Base-by-base conservation (phyloP, 2,329 filamentous ascomycete species). In the Exserohilum rostratum region DNA sequence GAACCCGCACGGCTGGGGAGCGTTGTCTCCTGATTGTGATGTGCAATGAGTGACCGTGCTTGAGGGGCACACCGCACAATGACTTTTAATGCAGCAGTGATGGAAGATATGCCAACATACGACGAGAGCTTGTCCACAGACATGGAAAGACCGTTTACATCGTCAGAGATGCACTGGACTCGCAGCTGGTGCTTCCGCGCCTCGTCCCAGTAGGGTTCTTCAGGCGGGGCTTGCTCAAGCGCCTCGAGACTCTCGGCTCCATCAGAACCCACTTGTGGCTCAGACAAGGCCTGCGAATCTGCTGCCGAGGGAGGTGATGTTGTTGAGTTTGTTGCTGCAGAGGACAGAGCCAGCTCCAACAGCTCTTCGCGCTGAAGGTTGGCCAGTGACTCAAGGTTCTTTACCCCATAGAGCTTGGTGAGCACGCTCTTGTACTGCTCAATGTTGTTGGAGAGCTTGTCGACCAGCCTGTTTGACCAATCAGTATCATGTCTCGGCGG, bases 81-180 rank as follows among this genome's bases (percentile, higher is more conserved):
- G 42, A 90, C 88, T 76, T 89, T 85, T 31, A 91, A 79, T 1
- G 88, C 88, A 1, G 88, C 88, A 66, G 89, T 89, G 67, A 91
- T 88, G 5, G 88, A 91, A 0, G 89, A 91, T 13, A 89, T 87
- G 1, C 88, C 88, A 3, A 91, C 78, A 65, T 91, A 91, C 2
- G 88, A 87, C 4, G 82, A 81, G 2, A 83, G 79, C 27, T 86
- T 84, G 38, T 86, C 83, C 53, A 89, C 83, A 5, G 82, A 68
- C 54, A 83, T 76, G 4, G 87, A 90, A 2, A 90, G 77, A 0
- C 87, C 87, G 68, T 90, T 89, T 38, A 90, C 86, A 68, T 89
- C 87, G 70, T 90, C 88, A 0, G 87, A 87, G 62, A 90, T 78
- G 44, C 76, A 74, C 55, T 80, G 77, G 22, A 79, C 74, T 38